Evolutionary conservation across 1,284 basidiomycete genomes (phyloP), one percentile per base, ranked within the genome.

Genomic region (Schizophyllum commune): DNA sequence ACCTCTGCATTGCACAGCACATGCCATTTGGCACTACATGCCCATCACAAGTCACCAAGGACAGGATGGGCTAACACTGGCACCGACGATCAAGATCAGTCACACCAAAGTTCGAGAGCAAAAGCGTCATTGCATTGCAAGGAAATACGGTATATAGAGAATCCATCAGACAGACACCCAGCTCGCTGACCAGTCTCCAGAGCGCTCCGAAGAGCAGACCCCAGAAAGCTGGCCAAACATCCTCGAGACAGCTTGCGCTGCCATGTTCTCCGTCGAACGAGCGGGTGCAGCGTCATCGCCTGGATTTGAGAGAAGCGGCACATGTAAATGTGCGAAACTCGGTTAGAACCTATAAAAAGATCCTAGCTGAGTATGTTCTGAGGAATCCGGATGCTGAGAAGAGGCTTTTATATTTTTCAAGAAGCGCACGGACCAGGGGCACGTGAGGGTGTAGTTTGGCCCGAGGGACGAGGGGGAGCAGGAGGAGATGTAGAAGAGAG

Each of bases 121-220:
- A 55, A 52, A 55, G 27, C 20, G 20, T 13, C 3, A 13, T 55
- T 11, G 9, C 19, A 55, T 55, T 21, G 53, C 53, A 55, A 20
- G 20, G 2, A 52, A 52, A 15, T 55, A 55, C 53, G 20, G 53
- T 21, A 55, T 11, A 13, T 39, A 22, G n/a, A 11, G 13, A 57
- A 60, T 62, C 55, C 58, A 62, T 60, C 58, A 59, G 58, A 59
- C 58, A 59, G 51, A 59, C 58, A 32, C 58, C 52, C 58, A 21
- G 32, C 58, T 54, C 58, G 58, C 58, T 59, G 39, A 39, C 47
- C 39, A 53, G 20, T 52, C 15, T 11, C 51, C 19, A 51, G 52
- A 19, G 27, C 39, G 27, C 52, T n/a, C 58, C n/a, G 4, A 34
- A 20, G 47, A 21, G 58, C 47, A 54, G 21, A 59, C 58, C 32